Evolutionary conservation across 1,284 basidiomycete genomes (phyloP), one percentile per base, ranked within the genome.

Genomic region (Tilletia walkeri): DNA sequence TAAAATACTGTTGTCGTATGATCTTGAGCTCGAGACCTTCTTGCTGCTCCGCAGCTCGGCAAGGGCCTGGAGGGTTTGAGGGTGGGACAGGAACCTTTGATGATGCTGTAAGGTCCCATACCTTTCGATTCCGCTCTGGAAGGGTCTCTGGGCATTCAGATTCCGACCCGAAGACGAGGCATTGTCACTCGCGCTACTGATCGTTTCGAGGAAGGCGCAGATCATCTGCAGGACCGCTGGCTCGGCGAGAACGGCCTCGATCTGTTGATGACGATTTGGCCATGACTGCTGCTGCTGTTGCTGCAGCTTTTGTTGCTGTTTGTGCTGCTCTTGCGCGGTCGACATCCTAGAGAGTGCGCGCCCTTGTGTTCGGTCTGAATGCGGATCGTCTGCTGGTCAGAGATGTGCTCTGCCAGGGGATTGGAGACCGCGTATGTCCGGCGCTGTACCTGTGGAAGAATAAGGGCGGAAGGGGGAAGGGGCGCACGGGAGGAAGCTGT

Each of bases 191-290:
- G 41, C 9, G 6, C 14, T 45, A 14, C 41, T 45, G 41, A 45
- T 63, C 4, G 59, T 39, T 14, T 63, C 36, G 10, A 63, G 34
- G 59, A 63, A 39, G 12, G 59, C 59, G 59, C 59, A 63, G 59
- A 63, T 16, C 7, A 38, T 34, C 59, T 63, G 38, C 14, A 63
- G 59, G 6, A 38, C 30, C n/a, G 36, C 34, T n/a, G 59, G 34
- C 30, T 63, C 59, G 34, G 30, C 18, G 34, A 63, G 59, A 4
- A n/a, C 59, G 14, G 30, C 3, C 34, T 63, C 38, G 59, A 63
- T 63, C 34, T 63, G 59, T 14, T n/a, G 10, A 38, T 39, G 14
- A 16, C 59, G 59, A 34, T 36, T 7, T 18, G 9, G 4, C 59
- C 59, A 63, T n/a, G 18, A 18, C 16, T 34, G 36, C 9, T 39